A percentile compares a stretch with the other conserved stretches of the same genome.
Conservation (phyloP, 371 early-diverging fungal genomes). For the Mortierella sp. region DNA sequence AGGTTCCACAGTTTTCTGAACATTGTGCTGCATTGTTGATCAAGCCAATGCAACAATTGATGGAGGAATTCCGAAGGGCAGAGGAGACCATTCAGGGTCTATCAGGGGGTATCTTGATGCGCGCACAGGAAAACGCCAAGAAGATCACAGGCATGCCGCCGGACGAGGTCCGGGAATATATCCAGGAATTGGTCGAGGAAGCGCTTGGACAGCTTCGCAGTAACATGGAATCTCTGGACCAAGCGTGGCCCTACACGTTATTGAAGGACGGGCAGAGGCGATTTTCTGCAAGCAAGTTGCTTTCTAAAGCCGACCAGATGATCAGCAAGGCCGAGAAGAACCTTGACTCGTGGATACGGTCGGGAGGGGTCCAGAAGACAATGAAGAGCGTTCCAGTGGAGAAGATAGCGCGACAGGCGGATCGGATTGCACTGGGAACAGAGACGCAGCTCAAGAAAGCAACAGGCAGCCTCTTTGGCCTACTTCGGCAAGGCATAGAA, state of each 20-base stretch:
- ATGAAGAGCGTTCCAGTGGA: conserved; percentile 5
- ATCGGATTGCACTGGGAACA: background rate
- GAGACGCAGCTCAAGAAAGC: too few relatives aligned
- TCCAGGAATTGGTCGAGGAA: background rate
- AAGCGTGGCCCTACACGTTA: too few relatives aligned
- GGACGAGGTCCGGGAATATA: background rate
- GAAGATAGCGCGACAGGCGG: conserved; percentile 12
- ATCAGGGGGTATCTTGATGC: background rate
- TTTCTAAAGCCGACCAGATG: conserved; percentile 12
- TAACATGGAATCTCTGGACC: background rate
- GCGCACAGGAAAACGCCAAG: conserved; percentile 26
- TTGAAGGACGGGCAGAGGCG: conserved; percentile 13
- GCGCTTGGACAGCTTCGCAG: background rate
- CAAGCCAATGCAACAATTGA: background rate
- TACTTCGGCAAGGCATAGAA: conserved; percentile 17
- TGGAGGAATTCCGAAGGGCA: background rate
- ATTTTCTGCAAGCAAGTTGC: background rate
- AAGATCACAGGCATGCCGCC: background rate
- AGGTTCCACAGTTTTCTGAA: too few relatives aligned
- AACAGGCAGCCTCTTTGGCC: too few relatives aligned
- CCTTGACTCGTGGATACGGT: conserved; percentile 12
- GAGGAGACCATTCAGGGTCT: conserved; percentile 2
- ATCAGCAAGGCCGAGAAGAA: conserved; percentile 7
- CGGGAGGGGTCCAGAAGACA: background rate
- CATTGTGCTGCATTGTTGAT: too few relatives aligned